phyloP scores from a whole-genome alignment of 768 basidiomycete species.

The Lactarius evosmus region DNA sequence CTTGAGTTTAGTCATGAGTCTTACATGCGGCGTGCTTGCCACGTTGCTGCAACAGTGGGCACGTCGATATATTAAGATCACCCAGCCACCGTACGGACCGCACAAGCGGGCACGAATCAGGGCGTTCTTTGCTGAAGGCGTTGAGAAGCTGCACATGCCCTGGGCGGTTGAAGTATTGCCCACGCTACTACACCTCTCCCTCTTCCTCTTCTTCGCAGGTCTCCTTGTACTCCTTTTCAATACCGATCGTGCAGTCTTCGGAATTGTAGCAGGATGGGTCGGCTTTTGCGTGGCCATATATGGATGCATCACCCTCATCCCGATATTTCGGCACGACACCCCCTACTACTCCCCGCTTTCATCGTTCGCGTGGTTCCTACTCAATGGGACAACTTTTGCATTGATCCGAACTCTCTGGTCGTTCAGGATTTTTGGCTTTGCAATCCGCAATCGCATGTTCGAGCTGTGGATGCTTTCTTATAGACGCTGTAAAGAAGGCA shows the following conservation, averaged over 20 bases:
- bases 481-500: background rate
- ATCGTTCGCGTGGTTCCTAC: no score
- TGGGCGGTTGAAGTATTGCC: background rate
- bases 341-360: no score
- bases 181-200: background rate
- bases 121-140: background rate
- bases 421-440: no score
- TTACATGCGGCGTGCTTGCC: background rate
- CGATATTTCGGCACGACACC: no score
- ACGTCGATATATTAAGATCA: conserved; percentile 2
- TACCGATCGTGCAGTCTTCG: background rate
- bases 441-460: no score
- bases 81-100: background rate
- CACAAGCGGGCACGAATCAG: background rate
- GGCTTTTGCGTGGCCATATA: background rate
- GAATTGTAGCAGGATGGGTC: background rate
- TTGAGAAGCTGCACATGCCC: background rate
- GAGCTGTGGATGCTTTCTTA: no score
- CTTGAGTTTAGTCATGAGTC: conserved; percentile 9
- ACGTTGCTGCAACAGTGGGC: background rate
- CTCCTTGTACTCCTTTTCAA: background rate
- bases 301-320: no score
- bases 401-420: no score
- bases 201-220: conserved; percentile 8
- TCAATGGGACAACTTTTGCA: no score